These are phyloP conservation scores for Chlamydomonas asymmetrica DNA, from an alignment of 139 green algal genomes.

Conservation along the genomic window DNA sequence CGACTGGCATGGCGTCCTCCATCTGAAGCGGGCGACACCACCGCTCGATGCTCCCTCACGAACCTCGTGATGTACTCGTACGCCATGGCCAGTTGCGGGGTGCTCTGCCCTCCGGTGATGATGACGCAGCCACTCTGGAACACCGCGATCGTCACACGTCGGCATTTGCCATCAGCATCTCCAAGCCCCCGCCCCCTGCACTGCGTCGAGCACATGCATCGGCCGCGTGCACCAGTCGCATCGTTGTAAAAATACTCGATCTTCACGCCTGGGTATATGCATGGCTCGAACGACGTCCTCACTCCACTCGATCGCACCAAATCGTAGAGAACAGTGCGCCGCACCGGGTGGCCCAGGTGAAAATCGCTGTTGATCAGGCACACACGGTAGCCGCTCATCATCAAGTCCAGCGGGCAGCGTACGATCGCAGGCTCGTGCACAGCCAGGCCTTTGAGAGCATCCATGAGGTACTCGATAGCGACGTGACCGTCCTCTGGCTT, in stretches of 20 bases:
- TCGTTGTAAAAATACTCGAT: constrained; percentile 17
- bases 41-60: no score
- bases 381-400: not conserved
- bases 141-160: constrained; percentile 11
- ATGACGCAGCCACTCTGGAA: constrained; percentile 15
- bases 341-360: not conserved
- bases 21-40: no score
- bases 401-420: not conserved
- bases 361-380: constrained; percentile 19
- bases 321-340: not conserved
- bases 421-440: not conserved
- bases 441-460: no score
- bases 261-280: constrained; percentile 20
- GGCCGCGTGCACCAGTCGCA: not conserved
- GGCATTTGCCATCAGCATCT: not conserved
- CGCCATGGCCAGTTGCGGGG: not conserved
- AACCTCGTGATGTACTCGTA: constrained; percentile 5
- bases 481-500: not conserved
- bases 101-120: not conserved
- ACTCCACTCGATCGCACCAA: no score
- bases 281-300: constrained; percentile 10
- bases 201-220: not conserved
- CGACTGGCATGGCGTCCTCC: not conserved
- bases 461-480: not conserved
- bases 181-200: not conserved